phyloP scores from a whole-genome alignment of 768 basidiomycete genomes.

The Mycena polygramma region DNA sequence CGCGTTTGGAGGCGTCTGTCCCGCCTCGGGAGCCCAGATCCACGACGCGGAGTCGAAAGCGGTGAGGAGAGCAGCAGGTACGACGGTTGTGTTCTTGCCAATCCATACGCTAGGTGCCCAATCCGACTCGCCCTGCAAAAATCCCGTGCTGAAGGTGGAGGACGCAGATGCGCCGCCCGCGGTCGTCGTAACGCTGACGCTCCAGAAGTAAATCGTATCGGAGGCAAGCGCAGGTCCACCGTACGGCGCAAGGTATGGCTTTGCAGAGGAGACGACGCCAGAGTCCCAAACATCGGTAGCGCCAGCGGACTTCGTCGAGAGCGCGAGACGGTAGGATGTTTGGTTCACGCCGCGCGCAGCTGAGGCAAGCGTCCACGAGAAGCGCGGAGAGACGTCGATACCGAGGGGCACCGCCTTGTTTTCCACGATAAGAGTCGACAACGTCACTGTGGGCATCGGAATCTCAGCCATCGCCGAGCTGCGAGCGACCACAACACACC shows the following conservation, averaged over 20 bases:
- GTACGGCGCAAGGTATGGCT: conserved; percentile 45
- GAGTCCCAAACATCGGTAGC: conserved; percentile 44
- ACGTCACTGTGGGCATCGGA: background rate
- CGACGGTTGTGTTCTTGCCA: conserved; percentile 41
- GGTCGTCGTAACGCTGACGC: conserved; percentile 41
- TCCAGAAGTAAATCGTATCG: conserved; percentile 46
- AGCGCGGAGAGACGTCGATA: conserved; percentile 45
- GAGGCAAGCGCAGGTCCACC: conserved; percentile 42
- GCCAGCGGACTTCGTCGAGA: conserved; percentile 40
- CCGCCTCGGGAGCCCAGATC: conserved; percentile 31
- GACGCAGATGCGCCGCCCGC: conserved; percentile 40
- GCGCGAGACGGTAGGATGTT: conserved; percentile 42
- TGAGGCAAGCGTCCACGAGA: conserved; percentile 45
- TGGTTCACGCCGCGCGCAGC: conserved; percentile 36
- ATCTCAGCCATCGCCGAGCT: background rate
- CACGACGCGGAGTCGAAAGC: conserved; percentile 40
- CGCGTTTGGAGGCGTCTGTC: conserved; percentile 26
- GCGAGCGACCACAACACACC: background rate
- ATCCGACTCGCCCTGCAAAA: conserved; percentile 37
- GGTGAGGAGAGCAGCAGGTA: conserved; percentile 37
- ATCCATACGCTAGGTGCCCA: conserved; percentile 47
- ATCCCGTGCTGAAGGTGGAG: conserved; percentile 46
- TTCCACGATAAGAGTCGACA: conserved; percentile 39
- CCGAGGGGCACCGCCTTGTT: conserved; percentile 42
- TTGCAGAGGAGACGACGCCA: conserved; percentile 39